A percentile compares a stretch with the other conserved stretches of the same genome.
phyloP scores from a whole-genome alignment of 2,329 filamentous ascomycete genomes.

The Fusarium sp. region DNA sequence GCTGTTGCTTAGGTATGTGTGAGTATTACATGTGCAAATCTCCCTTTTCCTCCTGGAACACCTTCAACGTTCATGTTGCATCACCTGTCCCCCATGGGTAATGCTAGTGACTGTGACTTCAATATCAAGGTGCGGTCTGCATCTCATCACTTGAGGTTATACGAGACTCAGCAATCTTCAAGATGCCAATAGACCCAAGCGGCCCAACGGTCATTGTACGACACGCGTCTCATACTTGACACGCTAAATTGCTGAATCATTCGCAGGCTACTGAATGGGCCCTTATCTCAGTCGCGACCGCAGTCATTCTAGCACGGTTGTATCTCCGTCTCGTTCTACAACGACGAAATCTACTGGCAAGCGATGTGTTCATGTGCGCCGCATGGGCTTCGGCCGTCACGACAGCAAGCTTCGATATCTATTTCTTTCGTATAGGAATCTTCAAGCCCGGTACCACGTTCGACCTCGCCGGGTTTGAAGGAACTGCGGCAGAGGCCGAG shows the following conservation, averaged over 20 bases:
- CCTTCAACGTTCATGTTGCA: not conserved
- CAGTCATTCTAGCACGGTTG: conserved; percentile 9
- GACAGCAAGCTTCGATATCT: not conserved
- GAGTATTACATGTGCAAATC: not conserved
- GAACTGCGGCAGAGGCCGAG: not conserved
- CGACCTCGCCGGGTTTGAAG: not conserved
- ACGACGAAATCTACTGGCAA: not conserved
- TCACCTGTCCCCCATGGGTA: not conserved
- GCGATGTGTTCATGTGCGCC: conserved; percentile 16
- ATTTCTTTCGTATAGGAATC: not conserved
- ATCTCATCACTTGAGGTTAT: not conserved
- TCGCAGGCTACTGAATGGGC: conserved; percentile 8
- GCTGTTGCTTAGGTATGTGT: not conserved
- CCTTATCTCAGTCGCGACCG: not conserved
- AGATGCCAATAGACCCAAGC: conserved; percentile 4
- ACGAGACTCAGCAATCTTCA: not conserved
- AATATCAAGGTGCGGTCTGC: not conserved
- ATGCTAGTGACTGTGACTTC: not conserved
- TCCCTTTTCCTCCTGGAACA: not conserved
- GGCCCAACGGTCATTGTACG: not conserved
- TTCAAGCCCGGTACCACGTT: not conserved
- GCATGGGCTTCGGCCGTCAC: not conserved
- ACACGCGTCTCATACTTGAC: too few species aligned
- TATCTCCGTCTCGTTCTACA: conserved; percentile 10
- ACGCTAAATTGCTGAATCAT: not conserved